phyloP scores from a whole-genome alignment of 306 rosid genomes.

The Sindora glabra region DNA sequence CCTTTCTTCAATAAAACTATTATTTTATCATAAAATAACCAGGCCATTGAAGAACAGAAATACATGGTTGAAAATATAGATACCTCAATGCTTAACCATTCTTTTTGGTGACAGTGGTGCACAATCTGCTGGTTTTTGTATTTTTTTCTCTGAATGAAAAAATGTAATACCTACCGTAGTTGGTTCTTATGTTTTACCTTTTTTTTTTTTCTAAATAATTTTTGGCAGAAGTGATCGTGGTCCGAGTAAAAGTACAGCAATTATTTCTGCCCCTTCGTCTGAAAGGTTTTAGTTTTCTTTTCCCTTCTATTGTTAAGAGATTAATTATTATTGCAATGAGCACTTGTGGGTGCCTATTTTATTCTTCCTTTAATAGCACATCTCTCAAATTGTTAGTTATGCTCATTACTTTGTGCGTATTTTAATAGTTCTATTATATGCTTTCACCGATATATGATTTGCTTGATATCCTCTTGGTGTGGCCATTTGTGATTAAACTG shows the following conservation, averaged over 20 bases:
- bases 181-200: conserved; percentile 13
- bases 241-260: conserved; percentile 43
- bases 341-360: background rate
- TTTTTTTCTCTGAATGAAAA: background rate
- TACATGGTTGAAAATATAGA: background rate
- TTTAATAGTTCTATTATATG: background rate
- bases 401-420: background rate
- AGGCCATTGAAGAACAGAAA: too few species aligned
- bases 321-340: background rate
- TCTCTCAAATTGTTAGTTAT: background rate
- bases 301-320: conserved; percentile 6
- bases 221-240: conserved; percentile 69
- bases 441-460: background rate
- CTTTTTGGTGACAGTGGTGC: background rate
- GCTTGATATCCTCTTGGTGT: background rate
- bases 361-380: background rate
- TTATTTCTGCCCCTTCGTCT: conserved; percentile 57
- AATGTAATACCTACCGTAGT: conserved; percentile 2
- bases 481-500: conserved; percentile 8
- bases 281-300: conserved; percentile 54
- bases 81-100: background rate
- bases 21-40: too few species aligned
- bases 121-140: background rate
- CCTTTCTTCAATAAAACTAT: too few species aligned
- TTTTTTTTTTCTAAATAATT: too few species aligned